Evolutionary conservation across 192 early-diverging fungal species (phyloP), one percentile per base, ranked within the genome.

Genomic region (Chytriomyces confervae): DNA sequence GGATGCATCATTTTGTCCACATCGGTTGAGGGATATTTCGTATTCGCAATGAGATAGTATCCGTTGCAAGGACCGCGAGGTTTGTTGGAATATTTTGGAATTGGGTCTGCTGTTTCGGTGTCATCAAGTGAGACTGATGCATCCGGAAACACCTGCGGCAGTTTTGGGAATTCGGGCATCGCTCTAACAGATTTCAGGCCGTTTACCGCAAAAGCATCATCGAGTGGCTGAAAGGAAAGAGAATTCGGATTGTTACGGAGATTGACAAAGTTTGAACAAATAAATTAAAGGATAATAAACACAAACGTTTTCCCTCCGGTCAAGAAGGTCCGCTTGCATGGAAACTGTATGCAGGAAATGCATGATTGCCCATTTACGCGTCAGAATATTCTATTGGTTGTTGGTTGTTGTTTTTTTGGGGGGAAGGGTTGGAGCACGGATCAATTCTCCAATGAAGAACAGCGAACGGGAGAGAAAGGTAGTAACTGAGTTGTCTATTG

Each of bases 301-400:
- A 48, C 67, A 48, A 47, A 69, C 67, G 18, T 47, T 69, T 47
- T 69, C 67, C 18, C 29, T 11, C 11, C 27, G 18, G 47, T 69
- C 44, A 0, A 49, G 36, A 48, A 49, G 44, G 45, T 69, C 47
- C 16, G 50, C 6, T 74, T 74, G 72, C 18, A 63, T 44, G 63
- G 46, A 50, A 45, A 74, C 43, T 10, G 44, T 46, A 9, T 53
- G 18, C 0, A 50, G 66, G 27, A 44, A 68, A n/a, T 76, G 45
- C 7, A 77, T 43, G 1, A 50, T 43, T 7, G 78, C 70, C 49
- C 46, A 65, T 79, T 77, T 77, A 45, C 76, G 62, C 29, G 63
- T 79, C 20, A 80, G 50, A 45, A 81, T 75, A 29, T 36, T 50
- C 64, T 75, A 66, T 23, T 77, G 36, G 60, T 65, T 71, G 64